phyloP scores from a whole-genome alignment of 768 basidiomycete species.

The Lactarius trivialis region DNA sequence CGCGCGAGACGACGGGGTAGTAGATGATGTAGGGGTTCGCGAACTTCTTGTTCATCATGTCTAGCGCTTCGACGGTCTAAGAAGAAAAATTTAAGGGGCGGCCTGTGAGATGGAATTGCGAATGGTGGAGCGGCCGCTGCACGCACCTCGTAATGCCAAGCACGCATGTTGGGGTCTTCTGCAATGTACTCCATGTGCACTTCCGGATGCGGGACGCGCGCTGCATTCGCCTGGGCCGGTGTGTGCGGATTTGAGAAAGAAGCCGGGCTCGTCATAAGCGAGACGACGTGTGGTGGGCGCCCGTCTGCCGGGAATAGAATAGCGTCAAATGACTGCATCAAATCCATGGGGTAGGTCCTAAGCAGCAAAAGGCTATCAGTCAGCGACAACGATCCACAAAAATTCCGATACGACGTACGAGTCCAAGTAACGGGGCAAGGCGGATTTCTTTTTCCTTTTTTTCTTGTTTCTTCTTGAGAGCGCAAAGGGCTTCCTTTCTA shows the following conservation, averaged over 20 bases:
- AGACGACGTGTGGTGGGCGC: conserved; percentile 64
- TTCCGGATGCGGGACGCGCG: conserved; percentile 76
- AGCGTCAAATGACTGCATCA: conserved; percentile 56
- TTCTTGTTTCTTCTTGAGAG: no score
- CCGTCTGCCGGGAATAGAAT: conserved; percentile 78
- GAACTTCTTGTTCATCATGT: conserved; percentile 76
- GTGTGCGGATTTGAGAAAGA: conserved; percentile 21
- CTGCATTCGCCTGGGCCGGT: conserved; percentile 28
- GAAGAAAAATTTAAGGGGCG: background rate
- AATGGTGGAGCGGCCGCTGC: conserved; percentile 3
- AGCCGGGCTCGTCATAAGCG: conserved; percentile 64
- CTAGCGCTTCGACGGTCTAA: conserved; percentile 67
- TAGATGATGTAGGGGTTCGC: conserved; percentile 75
- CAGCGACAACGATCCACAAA: conserved; percentile 16
- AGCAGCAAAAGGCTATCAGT: conserved; percentile 8
- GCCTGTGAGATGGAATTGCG: background rate
- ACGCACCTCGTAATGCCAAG: conserved; percentile 69
- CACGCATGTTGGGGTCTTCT: conserved; percentile 57
- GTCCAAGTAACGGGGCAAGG: background rate
- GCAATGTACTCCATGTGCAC: conserved; percentile 83
- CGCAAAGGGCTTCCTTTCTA: background rate
- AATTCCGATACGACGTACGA: background rate
- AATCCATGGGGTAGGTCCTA: conserved; percentile 45
- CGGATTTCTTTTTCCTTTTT: background rate
- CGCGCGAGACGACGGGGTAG: conserved; percentile 68